Evolutionary conservation across 176 grass and related monocot species (phyloP), one percentile per base, ranked within the genome.

Genomic region (Carex cristatella): DNA sequence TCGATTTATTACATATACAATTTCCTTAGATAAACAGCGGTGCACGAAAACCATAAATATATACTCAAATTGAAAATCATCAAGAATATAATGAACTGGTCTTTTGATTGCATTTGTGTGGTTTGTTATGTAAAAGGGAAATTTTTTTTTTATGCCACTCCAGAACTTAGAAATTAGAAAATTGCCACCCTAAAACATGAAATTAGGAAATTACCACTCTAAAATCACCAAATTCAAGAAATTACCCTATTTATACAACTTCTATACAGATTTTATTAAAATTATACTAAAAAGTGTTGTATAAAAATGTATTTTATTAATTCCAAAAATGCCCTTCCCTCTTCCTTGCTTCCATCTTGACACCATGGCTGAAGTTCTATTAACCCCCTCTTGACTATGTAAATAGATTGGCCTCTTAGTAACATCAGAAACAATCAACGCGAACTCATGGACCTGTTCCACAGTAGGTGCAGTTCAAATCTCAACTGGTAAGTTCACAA

Each of bases 321-420:
- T 23, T 23, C 23, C 23, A 23, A 23, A 23, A 23, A 23, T 23
- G 23, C 23, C 23, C 23, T 23, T 23, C 23, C 23, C 23, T 23
- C 23, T 23, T 23, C 23, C 23, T 23, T 99, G 96, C 83, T 89
- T 95, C 93, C 93, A 99, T 90, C 96, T 92, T 60, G 93, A 99
- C 79, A 99, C 91, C 96, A 99, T 99, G 55, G 91, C 96, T 88
- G 93, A 94, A 8, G 96, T 87, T 87, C 93, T 95, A 73, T 80
- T 72, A 68, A 94, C 87, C 48, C 96, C 96, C 93, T 99, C 93
- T 82, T 90, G 81, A 88, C 96, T 95, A 84, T 95, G 93, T 42
- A 99, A 92, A 89, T 94, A 99, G 84, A 99, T 92, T 80, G 88
- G 93, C 44, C 81, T 93, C 70, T 86, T 92, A 60, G 69, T 44